Evolutionary conservation across 2,329 filamentous ascomycete genomes (phyloP), one percentile per base, ranked within the genome.

Genomic region (Sporothrix schenckii): DNA sequence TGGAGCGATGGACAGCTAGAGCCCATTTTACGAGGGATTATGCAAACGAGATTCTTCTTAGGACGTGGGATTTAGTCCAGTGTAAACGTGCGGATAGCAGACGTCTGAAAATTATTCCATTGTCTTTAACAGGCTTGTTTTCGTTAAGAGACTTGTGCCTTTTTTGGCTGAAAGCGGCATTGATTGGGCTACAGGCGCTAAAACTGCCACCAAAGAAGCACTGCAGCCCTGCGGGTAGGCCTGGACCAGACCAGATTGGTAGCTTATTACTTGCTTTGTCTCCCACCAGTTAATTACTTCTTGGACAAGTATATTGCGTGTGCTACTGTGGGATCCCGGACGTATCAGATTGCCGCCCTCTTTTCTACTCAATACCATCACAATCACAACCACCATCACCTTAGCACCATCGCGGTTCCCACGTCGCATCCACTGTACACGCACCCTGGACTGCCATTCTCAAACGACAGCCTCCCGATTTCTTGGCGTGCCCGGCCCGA

Each of bases 111-210:
- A 24, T 24, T 24, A 24, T 34, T 34, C 4, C 30, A 34, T 34
- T 34, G 30, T 34, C 24, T 34, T 34, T 34, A 34, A 34, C 34
- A 34, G 34, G 34, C 34, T 34, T 34, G 6, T 34, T 34, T 34
- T 34, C 34, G 58, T 24, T 61, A 44, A 61, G 58, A 16, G 16
- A 60, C 39, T 30, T 30, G 30, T 60, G 54, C 16, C 14, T 2
- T 19, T 30, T 19, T 11, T 13, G 16, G 30, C 13, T 16, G 54
- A 30, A 16, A 60, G 16, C 30, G 54, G 30, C 54, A 16, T 27
- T 14, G 27, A 19, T 34, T 56, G 34, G 16, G 27, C 65, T 44
- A 11, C 63, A 44, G 47, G 50, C 50, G 65, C 65, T 54, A 54
- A 67, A 41, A 41, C 41, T 30, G 65, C 19, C 66, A 39, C 9